Base-by-base conservation (phyloP, 2,329 filamentous ascomycete genomes). In the Lachnellula cervina region DNA sequence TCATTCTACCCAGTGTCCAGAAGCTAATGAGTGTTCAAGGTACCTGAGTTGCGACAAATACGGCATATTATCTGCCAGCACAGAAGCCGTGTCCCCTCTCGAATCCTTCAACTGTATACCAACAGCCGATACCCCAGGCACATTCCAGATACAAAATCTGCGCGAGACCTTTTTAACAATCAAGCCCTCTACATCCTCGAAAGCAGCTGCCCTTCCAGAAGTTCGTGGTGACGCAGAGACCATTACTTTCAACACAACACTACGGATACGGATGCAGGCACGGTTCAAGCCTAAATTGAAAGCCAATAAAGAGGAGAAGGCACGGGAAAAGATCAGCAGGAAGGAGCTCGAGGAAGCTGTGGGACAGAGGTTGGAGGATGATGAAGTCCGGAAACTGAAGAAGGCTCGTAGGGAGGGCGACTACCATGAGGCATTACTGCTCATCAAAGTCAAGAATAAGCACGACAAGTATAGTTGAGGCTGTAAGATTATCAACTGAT, bases 221-320 rank as follows among this genome's bases (percentile, higher is more conserved):
- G 77, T 95, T 13, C 83, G 90, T 34, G 91, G 90, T 49, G 90
- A 96, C 70, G 87, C 83, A 7, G 82, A 86, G 14, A 74, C 76
- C 8, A 82, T 85, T 50, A 80, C 77, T 4, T 89, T 88, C 67
- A 81, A 81, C 64, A 90, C 89, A 9, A 87, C 85, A 6, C 70
- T 96, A 58, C 81, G 90, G 49, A 82, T 97, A 65, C 87, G 92
- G 52, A 97, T 97, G 92, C 93, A 97, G 75, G 90, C 93, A 21
- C 80, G 89, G 50, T 97, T 96, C 76, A 97, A 97, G 77, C 92
- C 93, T 8, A 81, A 82, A 60, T 72, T 94, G 46, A 89, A 87
- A 72, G 87, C 87, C 9, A 82, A 80, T 0, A 95, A 92, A 73
- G 90, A 92, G 69, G 88, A 90, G 61, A 94, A 88, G 75, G 88